Evolutionary conservation across 495 filamentous ascomycete species (phyloP).

Genomic region (Aspergillus egyptiacus): DNA sequence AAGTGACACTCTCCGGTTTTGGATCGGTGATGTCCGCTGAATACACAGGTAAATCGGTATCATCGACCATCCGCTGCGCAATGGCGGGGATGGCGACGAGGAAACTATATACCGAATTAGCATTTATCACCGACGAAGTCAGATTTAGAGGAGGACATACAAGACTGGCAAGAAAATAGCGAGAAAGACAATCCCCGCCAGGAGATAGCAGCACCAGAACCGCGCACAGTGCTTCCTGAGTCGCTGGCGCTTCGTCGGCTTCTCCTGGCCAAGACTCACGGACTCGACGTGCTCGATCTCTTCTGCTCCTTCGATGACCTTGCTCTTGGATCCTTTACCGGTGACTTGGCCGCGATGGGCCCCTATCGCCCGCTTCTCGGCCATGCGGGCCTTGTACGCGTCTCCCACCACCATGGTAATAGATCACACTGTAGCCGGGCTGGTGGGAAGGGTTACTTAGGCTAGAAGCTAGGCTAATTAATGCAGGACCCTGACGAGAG

Average conservation of each 20-base stretch:
- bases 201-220: slow-evolving; percentile 41
- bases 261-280: not conserved
- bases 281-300: slow-evolving; percentile 17
- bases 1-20: slow-evolving; percentile 27
- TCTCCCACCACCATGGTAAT: slow-evolving; percentile 13
- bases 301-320: not conserved
- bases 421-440: too few relatives aligned
- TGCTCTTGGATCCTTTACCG: not conserved
- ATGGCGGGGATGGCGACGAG: slow-evolving; percentile 35
- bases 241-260: slow-evolving; percentile 2
- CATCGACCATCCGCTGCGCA: slow-evolving; percentile 36
- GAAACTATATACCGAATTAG: too few relatives aligned
- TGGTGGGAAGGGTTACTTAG: not conserved
- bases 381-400: slow-evolving; percentile 6
- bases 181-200: slow-evolving; percentile 33
- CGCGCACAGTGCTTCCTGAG: slow-evolving; percentile 26
- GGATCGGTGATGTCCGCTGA: slow-evolving; percentile 31
- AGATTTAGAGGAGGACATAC: slow-evolving; percentile 29
- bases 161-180: slow-evolving; percentile 39
- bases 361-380: slow-evolving; percentile 1
- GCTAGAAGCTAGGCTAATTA: too few relatives aligned
- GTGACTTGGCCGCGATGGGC: not conserved
- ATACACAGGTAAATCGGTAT: slow-evolving; percentile 34
- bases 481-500: too few relatives aligned
- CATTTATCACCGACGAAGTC: too few relatives aligned